A percentile compares a stretch with the other conserved stretches of the same genome.
Evolutionary conservation across 2,329 filamentous ascomycete genomes (phyloP).

Genomic region (Acephala macrosclerotiorum): DNA sequence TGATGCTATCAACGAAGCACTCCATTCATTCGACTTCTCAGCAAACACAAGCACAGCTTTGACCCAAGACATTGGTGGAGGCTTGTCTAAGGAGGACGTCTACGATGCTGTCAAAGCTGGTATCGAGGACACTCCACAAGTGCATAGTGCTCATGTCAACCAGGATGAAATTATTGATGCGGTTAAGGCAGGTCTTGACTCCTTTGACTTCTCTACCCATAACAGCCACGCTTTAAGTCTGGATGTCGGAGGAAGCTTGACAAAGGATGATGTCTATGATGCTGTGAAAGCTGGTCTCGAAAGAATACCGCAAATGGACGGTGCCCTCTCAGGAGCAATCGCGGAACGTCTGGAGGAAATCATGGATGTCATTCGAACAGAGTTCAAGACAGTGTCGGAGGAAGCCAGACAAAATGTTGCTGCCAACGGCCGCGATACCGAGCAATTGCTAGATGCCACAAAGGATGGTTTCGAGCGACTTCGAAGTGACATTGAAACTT

Average conservation of each 20-base stretch:
- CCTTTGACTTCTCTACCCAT: slow-evolving; percentile 55
- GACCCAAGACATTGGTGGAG: slow-evolving; percentile 60
- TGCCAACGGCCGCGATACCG: slow-evolving; percentile 80
- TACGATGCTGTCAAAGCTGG: slow-evolving; percentile 65
- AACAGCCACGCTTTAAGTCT: slow-evolving; percentile 64
- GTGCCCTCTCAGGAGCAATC: slow-evolving; percentile 56
- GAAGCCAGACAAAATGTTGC: slow-evolving; percentile 80
- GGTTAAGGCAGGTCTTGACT: slow-evolving; percentile 61
- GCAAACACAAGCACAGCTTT: slow-evolving; percentile 64
- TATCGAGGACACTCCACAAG: slow-evolving; percentile 50
- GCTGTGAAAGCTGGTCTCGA: slow-evolving; percentile 66
- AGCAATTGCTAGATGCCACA: slow-evolving; percentile 87
- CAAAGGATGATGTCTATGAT: slow-evolving; percentile 61
- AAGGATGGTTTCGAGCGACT: slow-evolving; percentile 87
- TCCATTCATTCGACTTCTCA: slow-evolving; percentile 56
- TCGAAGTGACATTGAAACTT: slow-evolving; percentile 79
- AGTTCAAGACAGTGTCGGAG: slow-evolving; percentile 66
- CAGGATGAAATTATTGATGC: slow-evolving; percentile 69
- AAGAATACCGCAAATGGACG: slow-evolving; percentile 50
- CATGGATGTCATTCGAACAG: slow-evolving; percentile 63
- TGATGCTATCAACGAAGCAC: slow-evolving; percentile 63
- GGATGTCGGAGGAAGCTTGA: slow-evolving; percentile 62
- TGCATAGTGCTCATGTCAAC: slow-evolving; percentile 5
- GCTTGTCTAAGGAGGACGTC: slow-evolving; percentile 60
- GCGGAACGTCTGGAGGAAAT: slow-evolving; percentile 69